Percentiles rank a stretch among this genome's conserved stretches.
phyloP scores from a whole-genome alignment of 2,329 filamentous ascomycete species.

The Trichoderma sp. region DNA sequence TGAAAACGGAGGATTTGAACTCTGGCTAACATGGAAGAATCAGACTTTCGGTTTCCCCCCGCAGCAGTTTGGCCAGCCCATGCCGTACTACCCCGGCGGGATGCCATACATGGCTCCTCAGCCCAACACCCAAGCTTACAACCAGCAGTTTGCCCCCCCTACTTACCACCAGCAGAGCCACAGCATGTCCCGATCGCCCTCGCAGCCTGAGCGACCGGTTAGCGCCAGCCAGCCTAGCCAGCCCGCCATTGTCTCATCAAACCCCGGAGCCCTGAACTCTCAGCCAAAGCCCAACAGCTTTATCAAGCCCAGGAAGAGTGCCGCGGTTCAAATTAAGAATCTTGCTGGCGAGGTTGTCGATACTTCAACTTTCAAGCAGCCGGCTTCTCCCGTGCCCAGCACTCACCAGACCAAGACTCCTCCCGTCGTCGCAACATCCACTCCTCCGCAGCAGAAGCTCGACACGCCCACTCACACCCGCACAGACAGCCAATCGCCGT shows the following conservation, averaged over 20 bases:
- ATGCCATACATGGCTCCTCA: conserved; percentile 52
- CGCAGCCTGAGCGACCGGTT: conserved; percentile 67
- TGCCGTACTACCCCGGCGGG: conserved; percentile 45
- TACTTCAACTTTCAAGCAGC: conserved; percentile 59
- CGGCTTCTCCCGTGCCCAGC: conserved; percentile 55
- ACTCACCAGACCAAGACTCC: conserved; percentile 62
- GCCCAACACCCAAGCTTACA: conserved; percentile 50
- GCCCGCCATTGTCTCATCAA: conserved; percentile 61
- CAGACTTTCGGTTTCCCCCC: conserved; percentile 63
- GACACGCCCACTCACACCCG: conserved; percentile 67
- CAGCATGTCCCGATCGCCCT: conserved; percentile 80
- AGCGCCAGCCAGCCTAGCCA: conserved; percentile 63
- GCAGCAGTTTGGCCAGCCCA: conserved; percentile 38
- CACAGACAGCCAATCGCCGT: conserved; percentile 63
- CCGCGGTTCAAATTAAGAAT: conserved; percentile 81
- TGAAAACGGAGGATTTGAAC: conserved; percentile 68
- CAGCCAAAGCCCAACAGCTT: conserved; percentile 51
- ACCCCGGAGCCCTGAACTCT: conserved; percentile 62
- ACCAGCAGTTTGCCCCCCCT: conserved; percentile 44
- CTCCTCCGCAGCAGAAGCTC: conserved; percentile 77
- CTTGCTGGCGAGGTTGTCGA: conserved; percentile 75
- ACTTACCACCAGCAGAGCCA: conserved; percentile 52
- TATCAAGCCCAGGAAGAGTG: conserved; percentile 62
- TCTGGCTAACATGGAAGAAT: conserved; percentile 66
- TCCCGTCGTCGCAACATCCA: conserved; percentile 70